These are phyloP conservation scores for Opeltia flavorubescens DNA, from an alignment of 495 filamentous ascomycete species.

Conservation along the genomic window DNA sequence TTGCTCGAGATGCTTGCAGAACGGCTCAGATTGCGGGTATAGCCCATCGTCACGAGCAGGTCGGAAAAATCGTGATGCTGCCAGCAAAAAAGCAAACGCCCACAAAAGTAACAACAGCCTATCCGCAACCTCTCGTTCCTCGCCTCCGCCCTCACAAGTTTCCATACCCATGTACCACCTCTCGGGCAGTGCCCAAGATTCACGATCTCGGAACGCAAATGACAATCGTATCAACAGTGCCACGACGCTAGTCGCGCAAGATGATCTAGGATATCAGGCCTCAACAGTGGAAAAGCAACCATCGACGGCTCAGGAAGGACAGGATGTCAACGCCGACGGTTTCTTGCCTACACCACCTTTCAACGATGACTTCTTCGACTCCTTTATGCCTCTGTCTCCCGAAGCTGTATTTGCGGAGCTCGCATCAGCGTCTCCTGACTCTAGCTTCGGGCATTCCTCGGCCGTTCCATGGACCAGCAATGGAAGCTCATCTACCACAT, in stretches of 20 bases:
- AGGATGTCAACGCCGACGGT: no score
- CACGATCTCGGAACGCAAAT: no score
- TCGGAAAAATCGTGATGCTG: slow-evolving; percentile 17
- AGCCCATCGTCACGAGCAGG: slow-evolving; percentile 34
- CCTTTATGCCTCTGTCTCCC: slow-evolving; percentile 2
- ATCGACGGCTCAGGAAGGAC: no score
- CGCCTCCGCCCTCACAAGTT: no score
- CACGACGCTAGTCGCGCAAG: no score
- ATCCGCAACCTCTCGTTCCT: slow-evolving; percentile 11
- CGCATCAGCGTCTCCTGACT: not conserved
- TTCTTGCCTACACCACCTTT: slow-evolving; percentile 10
- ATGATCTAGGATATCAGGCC: no score
- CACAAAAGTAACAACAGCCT: slow-evolving; percentile 19
- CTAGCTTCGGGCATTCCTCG: not conserved
- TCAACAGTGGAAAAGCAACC: no score
- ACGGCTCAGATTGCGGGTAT: slow-evolving; percentile 33
- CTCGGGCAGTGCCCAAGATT: no score
- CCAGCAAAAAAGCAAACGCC: no score
- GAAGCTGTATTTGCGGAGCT: not conserved
- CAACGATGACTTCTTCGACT: slow-evolving; percentile 9
- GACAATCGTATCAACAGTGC: no score
- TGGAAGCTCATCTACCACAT: slow-evolving; percentile 1
- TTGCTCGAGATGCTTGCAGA: slow-evolving; percentile 33
- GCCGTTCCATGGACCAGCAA: slow-evolving; percentile 5
- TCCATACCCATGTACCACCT: no score